These are phyloP conservation scores for Strobilomyces confusus DNA, from an alignment of 768 basidiomycete genomes.

Conservation along the genomic window DNA sequence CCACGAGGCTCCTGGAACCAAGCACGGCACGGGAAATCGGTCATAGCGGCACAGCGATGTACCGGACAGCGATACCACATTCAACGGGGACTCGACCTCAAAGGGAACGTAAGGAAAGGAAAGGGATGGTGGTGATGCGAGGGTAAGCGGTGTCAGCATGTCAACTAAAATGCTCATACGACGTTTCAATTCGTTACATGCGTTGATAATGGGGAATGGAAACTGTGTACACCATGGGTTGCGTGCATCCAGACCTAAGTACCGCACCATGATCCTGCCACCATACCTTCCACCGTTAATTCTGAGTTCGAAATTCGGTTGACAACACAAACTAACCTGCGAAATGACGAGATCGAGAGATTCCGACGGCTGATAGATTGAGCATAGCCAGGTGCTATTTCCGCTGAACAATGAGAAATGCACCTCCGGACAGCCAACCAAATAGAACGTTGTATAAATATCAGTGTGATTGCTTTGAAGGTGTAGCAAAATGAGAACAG, in stretches of 20 bases:
- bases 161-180: neutral
- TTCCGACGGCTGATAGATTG: constrained; percentile 7
- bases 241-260: neutral
- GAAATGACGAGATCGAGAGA: neutral
- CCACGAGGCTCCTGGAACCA: too few species aligned
- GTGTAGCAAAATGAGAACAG: constrained; percentile 7
- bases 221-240: neutral
- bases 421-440: neutral
- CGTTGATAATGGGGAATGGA: neutral
- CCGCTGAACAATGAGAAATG: constrained; percentile 5
- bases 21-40: too few species aligned
- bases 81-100: too few species aligned
- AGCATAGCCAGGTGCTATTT: constrained; percentile 20
- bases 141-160: neutral
- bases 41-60: too few species aligned
- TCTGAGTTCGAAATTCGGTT: constrained; percentile 9
- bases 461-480: constrained; percentile 3
- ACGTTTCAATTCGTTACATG: neutral
- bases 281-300: neutral
- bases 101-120: too few species aligned
- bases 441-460: constrained; percentile 1
- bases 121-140: neutral
- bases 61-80: too few species aligned
- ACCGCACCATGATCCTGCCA: neutral
- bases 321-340: constrained; percentile 1